Evolutionary conservation across 768 basidiomycete species (phyloP).

Genomic region (Gymnopilus dilepis): DNA sequence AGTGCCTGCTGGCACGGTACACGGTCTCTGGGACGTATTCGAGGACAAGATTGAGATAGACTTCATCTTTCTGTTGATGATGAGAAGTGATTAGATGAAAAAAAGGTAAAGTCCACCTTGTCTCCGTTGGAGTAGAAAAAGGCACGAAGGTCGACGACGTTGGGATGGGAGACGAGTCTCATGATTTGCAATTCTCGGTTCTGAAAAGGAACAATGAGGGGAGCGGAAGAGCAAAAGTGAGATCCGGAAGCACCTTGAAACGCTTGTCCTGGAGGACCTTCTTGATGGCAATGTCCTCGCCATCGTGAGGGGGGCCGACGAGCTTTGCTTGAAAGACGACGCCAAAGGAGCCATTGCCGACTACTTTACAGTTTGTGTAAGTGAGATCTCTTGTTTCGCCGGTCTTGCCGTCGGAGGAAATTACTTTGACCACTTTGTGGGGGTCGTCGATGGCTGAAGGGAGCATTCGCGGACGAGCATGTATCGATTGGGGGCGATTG

Average conservation of each 20-base stretch:
- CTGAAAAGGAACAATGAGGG: constrained; percentile 44
- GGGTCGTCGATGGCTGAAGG: constrained; percentile 88
- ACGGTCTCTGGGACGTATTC: constrained; percentile 99
- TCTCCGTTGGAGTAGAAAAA: constrained; percentile 99
- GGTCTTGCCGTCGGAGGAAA: constrained; percentile 93
- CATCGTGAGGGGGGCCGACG: constrained; percentile 63
- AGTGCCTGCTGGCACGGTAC: constrained; percentile 97
- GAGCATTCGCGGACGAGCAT: constrained; percentile 28
- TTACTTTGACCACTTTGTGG: constrained; percentile 93
- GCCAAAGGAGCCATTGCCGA: constrained; percentile 98
- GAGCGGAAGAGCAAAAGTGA: constrained; percentile 4
- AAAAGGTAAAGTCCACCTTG: constrained; percentile 69
- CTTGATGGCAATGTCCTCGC: constrained; percentile 98
- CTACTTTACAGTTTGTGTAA: constrained; percentile 98
- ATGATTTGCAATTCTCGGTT: constrained; percentile 99
- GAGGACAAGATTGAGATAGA: constrained; percentile 98
- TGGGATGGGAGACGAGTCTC: constrained; percentile 95
- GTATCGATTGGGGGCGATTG: constrained; percentile 44
- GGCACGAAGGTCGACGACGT: constrained; percentile 95
- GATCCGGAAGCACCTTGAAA: constrained; percentile 82
- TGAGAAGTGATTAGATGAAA: constrained; percentile 12
- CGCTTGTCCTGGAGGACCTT: constrained; percentile 99
- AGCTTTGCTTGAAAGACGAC: constrained; percentile 98
- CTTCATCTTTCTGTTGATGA: constrained; percentile 89
- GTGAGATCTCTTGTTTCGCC: constrained; percentile 87